Conservation (phyloP, 2,329 filamentous ascomycete genomes). For the Hymenoscyphus linearis region DNA sequence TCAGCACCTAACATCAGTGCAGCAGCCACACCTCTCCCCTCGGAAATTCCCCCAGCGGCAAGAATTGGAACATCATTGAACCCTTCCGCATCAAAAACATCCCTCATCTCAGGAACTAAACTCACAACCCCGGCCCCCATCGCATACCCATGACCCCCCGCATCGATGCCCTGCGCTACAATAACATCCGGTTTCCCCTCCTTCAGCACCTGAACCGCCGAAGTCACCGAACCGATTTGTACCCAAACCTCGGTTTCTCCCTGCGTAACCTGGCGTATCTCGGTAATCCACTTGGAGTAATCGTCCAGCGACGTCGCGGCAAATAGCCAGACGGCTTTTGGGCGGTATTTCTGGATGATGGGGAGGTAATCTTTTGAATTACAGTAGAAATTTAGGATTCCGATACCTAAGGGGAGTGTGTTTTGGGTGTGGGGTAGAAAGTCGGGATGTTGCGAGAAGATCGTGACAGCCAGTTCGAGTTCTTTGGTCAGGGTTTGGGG, state of each 20-base stretch:
- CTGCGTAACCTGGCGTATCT: conserved; percentile 22
- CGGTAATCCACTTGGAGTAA: conserved; percentile 28
- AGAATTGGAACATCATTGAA: conserved; percentile 27
- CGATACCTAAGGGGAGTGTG: conserved; percentile 2
- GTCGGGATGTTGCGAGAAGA: background rate
- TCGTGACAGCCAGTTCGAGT: background rate
- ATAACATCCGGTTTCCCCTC: conserved; percentile 30
- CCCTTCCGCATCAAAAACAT: conserved; percentile 24
- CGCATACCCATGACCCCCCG: conserved; percentile 35
- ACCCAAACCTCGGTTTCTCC: conserved; percentile 32
- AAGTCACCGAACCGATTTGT: conserved; percentile 31
- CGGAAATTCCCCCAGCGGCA: conserved; percentile 35
- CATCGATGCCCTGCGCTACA: conserved; percentile 35
- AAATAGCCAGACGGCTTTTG: conserved; percentile 44
- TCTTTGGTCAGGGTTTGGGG: background rate
- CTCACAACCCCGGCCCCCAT: conserved; percentile 31
- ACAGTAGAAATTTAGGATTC: background rate
- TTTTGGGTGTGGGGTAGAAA: background rate
- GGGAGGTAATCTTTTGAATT: background rate
- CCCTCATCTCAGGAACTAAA: conserved; percentile 33
- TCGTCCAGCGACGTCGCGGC: conserved; percentile 32
- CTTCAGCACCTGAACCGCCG: conserved; percentile 25
- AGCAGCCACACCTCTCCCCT: conserved; percentile 34
- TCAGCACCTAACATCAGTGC: conserved; percentile 33
- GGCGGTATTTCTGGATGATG: conserved; percentile 3